phyloP scores from a whole-genome alignment of 768 basidiomycete genomes.

The Grammothele lineata region DNA sequence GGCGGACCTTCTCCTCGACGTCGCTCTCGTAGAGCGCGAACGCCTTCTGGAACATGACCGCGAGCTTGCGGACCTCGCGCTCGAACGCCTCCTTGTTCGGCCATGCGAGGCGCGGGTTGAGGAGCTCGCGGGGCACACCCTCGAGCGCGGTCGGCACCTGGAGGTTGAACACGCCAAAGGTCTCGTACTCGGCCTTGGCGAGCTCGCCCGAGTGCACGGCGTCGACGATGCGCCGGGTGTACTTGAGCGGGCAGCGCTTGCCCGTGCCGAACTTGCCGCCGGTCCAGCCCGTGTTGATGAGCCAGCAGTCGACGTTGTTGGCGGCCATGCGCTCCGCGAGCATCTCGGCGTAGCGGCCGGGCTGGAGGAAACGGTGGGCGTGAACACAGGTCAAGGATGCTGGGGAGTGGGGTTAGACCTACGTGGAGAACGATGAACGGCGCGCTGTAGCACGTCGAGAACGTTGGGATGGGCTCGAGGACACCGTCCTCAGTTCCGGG shows the following conservation, averaged over 20 bases:
- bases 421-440: constrained; percentile 99
- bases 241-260: constrained; percentile 94
- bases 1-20: constrained; percentile 73
- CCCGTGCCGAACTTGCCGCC: constrained; percentile 91
- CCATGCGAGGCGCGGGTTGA: constrained; percentile 90
- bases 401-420: constrained; percentile 22
- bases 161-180: constrained; percentile 78
- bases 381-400: background rate
- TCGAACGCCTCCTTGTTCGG: constrained; percentile 84
- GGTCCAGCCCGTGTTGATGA: constrained; percentile 98
- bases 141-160: constrained; percentile 78
- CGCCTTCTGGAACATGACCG: constrained; percentile 90
- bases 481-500: constrained; percentile 99
- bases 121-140: constrained; percentile 86
- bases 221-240: constrained; percentile 94
- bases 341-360: constrained; percentile 95
- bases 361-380: constrained; percentile 41
- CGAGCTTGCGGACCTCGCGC: constrained; percentile 84
- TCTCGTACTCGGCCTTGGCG: constrained; percentile 82
- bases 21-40: constrained; percentile 90
- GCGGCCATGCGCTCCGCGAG: constrained; percentile 90
- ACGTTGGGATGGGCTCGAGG: constrained; percentile 96
- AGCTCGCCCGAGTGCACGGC: constrained; percentile 94
- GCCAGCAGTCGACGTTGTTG: constrained; percentile 90
- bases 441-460: constrained; percentile 98